Evolutionary conservation across 176 grass and related monocot species (phyloP), one percentile per base, ranked within the genome.

Genomic region (Alopecurus myosuroides): DNA sequence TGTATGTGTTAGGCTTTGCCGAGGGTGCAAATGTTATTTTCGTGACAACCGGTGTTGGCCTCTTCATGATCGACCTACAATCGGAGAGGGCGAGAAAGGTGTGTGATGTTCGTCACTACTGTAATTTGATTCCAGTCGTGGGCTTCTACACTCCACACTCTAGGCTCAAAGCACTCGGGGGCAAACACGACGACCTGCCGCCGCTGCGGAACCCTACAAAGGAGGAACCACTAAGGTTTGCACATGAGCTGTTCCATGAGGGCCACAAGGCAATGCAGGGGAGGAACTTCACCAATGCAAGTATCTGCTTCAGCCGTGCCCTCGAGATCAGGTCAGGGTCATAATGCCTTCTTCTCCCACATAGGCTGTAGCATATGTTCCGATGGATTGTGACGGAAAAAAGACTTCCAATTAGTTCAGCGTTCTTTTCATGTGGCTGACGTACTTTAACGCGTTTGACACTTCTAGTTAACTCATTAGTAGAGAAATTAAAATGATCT

Each of bases 211-310:
- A 42, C 6, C 40, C 7, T 42, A 42, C 40, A 25, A 49, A 31
- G 84, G 46, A 82, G 23, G 28, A 80, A 82, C 82, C 90, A 81
- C 92, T 97, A 89, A 81, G 83, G 39, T 41, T 28, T 58, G 94
- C 94, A 55, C 88, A 94, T 40, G 92, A 89, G 74, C 82, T 92
- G 20, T 94, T 92, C 74, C 86, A 89, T 61, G 39, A 63, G 70
- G 94, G 94, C 11, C 92, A 90, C 41, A 94, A 90, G 67, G 92
- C 94, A 23, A 94, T 94, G 71, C 88, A 97, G 86, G 94, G 85
- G 1, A 92, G 82, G 31, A 92, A 94, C 65, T 91, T 83, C 51
- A 83, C 77, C 31, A 90, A 89, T 11, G 92, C 94, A 73, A 90
- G 7, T 42, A 9, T 11, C 40, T 42, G 7, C 40, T 42, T 42